phyloP scores from a whole-genome alignment of 805 yeast species.

The Spathaspora gorwiae region DNA sequence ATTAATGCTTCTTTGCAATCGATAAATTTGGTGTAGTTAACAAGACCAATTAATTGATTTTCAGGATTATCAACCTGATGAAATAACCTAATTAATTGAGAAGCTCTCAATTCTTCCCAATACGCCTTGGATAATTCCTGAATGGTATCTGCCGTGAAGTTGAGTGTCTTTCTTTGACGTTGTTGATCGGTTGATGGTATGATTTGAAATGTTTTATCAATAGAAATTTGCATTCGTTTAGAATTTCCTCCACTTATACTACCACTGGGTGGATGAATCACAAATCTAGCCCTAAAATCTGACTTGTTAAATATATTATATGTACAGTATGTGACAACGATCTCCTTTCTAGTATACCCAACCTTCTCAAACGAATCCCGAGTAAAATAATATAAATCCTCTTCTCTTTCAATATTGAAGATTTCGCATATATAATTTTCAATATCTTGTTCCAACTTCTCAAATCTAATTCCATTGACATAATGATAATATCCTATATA shows the following conservation, averaged over 20 bases:
- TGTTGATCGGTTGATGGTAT: constrained; percentile 9
- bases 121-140: constrained; percentile 15
- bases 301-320: constrained; percentile 70
- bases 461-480: constrained; percentile 29
- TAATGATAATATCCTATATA: constrained; percentile 38
- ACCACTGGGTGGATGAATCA: constrained; percentile 20
- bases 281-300: constrained; percentile 67
- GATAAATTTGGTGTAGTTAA: constrained; percentile 43
- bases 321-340: constrained; percentile 54
- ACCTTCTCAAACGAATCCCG: constrained; percentile 1
- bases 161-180: constrained; percentile 9
- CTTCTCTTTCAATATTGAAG: constrained; percentile 19
- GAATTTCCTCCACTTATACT: background rate
- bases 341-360: constrained; percentile 12
- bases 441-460: constrained; percentile 17
- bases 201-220: constrained; percentile 32
- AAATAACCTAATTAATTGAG: constrained; percentile 52
- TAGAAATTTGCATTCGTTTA: constrained; percentile 11
- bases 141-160: constrained; percentile 15
- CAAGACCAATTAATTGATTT: constrained; percentile 54
- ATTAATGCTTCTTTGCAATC: constrained; percentile 11
- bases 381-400: constrained; percentile 14
- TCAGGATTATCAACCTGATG: constrained; percentile 50
- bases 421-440: constrained; percentile 24
- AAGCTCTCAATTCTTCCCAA: constrained; percentile 63